Conservation (phyloP, 805 yeast genomes). For the Lipomyces kockii region DNA sequence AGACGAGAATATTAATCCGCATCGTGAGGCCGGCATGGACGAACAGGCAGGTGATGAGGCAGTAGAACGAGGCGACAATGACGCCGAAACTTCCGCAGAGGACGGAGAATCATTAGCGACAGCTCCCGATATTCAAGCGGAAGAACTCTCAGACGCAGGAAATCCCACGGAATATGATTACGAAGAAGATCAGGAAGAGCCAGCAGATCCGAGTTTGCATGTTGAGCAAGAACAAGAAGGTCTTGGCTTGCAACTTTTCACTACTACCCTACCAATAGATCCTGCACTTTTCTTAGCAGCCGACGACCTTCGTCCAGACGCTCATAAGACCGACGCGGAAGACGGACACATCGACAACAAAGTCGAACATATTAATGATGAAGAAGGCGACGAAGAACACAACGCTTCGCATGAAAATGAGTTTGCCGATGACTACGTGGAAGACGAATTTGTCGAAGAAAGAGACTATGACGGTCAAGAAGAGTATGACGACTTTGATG, state of each 20-base stretch:
- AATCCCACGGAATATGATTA: background rate
- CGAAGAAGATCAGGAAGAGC: background rate
- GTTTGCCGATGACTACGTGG: constrained; percentile 21
- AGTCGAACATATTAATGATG: background rate
- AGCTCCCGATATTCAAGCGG: background rate
- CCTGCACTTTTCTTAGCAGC: constrained; percentile 20
- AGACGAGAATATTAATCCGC: constrained; percentile 23
- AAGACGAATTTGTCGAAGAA: constrained; percentile 3
- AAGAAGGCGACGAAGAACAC: constrained; percentile 1
- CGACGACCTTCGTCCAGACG: constrained; percentile 1
- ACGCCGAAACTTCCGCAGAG: background rate
- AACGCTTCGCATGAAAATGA: constrained; percentile 3
- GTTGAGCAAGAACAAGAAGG: background rate
- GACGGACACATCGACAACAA: background rate
- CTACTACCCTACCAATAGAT: constrained; percentile 12
- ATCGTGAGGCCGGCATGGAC: background rate
- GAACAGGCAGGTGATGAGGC: background rate
- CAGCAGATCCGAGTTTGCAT: background rate
- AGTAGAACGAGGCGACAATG: background rate
- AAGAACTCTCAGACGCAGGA: constrained; percentile 6
- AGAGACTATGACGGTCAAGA: constrained; percentile 1
- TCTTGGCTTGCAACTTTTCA: background rate
- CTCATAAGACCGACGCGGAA: background rate
- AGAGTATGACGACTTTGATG: constrained; percentile 3
- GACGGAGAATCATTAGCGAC: background rate